These are phyloP conservation scores for Myxozyma monticola DNA, from an alignment of 805 yeast species.

Conservation along the genomic window DNA sequence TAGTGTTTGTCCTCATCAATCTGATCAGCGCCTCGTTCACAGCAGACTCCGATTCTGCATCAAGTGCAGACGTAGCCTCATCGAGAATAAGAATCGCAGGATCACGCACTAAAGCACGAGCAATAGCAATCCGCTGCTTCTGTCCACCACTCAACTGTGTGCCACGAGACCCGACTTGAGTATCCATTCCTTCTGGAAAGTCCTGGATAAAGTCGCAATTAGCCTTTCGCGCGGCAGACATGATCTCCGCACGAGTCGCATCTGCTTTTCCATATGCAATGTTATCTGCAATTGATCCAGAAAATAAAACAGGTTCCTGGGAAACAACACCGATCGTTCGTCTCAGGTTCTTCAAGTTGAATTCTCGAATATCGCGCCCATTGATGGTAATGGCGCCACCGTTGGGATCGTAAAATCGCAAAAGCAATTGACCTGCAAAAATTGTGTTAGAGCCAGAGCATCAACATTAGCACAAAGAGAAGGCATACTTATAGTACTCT, in stretches of 20 bases:
- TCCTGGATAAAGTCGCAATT: conserved; percentile 72
- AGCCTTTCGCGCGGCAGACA: conserved; percentile 65
- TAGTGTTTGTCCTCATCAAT: conserved; percentile 56
- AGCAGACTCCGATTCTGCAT: conserved; percentile 81
- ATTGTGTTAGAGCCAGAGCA: not conserved
- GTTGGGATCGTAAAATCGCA: conserved; percentile 80
- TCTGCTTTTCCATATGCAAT: conserved; percentile 68
- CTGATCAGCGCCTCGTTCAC: conserved; percentile 70
- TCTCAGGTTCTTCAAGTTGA: conserved; percentile 73
- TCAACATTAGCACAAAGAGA: not conserved
- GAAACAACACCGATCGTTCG: conserved; percentile 82
- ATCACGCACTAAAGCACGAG: conserved; percentile 75
- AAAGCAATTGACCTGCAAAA: conserved; percentile 45
- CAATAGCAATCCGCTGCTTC: conserved; percentile 87
- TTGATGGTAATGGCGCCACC: conserved; percentile 66
- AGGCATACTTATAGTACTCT: conserved; percentile 77
- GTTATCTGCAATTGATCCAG: conserved; percentile 83
- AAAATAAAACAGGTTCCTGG: conserved; percentile 87
- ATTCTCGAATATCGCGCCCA: conserved; percentile 57
- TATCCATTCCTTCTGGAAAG: conserved; percentile 80
- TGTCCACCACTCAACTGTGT: conserved; percentile 94
- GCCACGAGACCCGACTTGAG: conserved; percentile 83
- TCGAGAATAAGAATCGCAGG: conserved; percentile 84
- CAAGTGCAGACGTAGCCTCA: conserved; percentile 94
- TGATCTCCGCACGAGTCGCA: conserved; percentile 60